Evolutionary conservation across 495 filamentous ascomycete species (phyloP), one percentile per base, ranked within the genome.

Genomic region (Penicillium paradoxum): DNA sequence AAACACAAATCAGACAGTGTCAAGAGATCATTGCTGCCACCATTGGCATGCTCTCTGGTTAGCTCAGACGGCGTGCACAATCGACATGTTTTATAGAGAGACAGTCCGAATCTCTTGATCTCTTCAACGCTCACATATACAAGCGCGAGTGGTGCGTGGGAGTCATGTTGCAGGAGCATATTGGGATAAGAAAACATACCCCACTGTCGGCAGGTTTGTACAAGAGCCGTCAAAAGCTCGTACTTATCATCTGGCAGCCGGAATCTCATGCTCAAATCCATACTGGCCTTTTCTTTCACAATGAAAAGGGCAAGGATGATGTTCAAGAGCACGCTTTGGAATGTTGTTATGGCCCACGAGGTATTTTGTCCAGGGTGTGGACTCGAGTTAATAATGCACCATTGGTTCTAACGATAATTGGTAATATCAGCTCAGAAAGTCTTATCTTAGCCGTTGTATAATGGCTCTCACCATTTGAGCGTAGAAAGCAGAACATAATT

Each of bases 61-160:
- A 17, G 45, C 2, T 11, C 40, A 32, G 34, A 19, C 8, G 40
- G 9, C 15, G 49, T 54, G 7, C 15, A 45, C 14, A 55, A 38
- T 17, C 53, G 52, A 19, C 54, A 58, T 2, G 57, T 18, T 29
- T 64, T 64, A 45, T 64, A 64, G 1, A 64, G 54, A 1, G 60
- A 54, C 10, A 64, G 30, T 32, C 54, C 51, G 24, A 64, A 64
- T 19, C 60, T 47, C 44, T 64, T 64, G 25, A 44, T 55, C 44
- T 64, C 60, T 45, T 64, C 57, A 25, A 60, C 54, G 19, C 30
- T 47, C 30, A 64, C 57, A 38, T 49, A 64, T 11, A 64, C 27
- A 27, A 60, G 43, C 14, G 54, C 45, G 9, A 55, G 17, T 37
- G 57, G 51, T 14, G 54, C 51, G 24, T 36, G n/a, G 9, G 39